A percentile compares a stretch with the other conserved stretches of the same genome.
Conservation (phyloP, 257 asterid species). For the Ballota nigra region DNA sequence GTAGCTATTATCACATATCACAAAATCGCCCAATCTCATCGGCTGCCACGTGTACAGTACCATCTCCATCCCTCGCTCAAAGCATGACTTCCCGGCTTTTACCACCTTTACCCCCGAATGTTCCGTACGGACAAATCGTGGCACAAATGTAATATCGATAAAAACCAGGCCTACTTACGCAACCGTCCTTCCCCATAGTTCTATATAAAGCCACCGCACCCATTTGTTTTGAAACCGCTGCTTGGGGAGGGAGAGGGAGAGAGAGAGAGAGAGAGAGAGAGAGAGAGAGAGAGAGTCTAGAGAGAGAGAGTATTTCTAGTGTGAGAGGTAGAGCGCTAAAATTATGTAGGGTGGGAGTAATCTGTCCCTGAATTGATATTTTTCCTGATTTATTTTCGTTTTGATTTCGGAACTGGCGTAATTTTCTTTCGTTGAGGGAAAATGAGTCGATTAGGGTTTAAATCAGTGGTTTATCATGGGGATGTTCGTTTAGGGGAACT, state of each 20-base stretch:
- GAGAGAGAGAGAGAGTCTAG: slow-evolving; percentile 23
- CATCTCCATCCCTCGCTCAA: slow-evolving; percentile 29
- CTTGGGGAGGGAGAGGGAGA: slow-evolving; percentile 39
- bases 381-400: slow-evolving; percentile 4
- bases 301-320: slow-evolving; percentile 18
- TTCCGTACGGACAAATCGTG: slow-evolving; percentile 29
- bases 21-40: slow-evolving; percentile 4
- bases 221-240: slow-evolving; percentile 48
- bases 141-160: slow-evolving; percentile 41
- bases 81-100: slow-evolving; percentile 31
- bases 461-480: slow-evolving; percentile 69
- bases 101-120: slow-evolving; percentile 27
- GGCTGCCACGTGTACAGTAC: slow-evolving; percentile 26
- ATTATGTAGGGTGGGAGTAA: slow-evolving; percentile 21
- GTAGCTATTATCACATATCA: neutral
- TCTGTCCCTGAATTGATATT: neutral
- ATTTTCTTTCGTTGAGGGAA: neutral
- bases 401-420: slow-evolving; percentile 13
- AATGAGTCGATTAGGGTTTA: slow-evolving; percentile 95
- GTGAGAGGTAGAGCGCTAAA: slow-evolving; percentile 33
- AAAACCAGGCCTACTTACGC: slow-evolving; percentile 24
- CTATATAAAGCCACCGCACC: slow-evolving; percentile 52
- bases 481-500: slow-evolving; percentile 75
- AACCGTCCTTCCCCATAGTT: slow-evolving; percentile 13
- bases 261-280: slow-evolving; percentile 22